phyloP scores from a whole-genome alignment of 306 rosid species.

The Dalbergia oliveri region DNA sequence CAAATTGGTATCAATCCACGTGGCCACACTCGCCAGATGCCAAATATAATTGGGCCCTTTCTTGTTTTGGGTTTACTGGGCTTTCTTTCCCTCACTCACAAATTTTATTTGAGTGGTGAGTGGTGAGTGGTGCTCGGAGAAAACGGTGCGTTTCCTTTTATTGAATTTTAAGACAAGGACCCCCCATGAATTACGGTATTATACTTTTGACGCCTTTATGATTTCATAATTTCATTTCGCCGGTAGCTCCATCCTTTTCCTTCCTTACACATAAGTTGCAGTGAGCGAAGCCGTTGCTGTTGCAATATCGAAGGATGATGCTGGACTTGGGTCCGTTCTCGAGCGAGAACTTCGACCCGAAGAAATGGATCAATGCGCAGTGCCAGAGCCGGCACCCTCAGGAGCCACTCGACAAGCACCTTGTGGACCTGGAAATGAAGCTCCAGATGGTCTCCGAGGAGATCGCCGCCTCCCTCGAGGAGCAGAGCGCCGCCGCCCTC shows the following conservation, averaged over 20 bases:
- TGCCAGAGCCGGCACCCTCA: conserved; percentile 88
- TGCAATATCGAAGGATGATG: conserved; percentile 54
- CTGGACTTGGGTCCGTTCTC: conserved; percentile 96
- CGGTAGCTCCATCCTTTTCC: background rate
- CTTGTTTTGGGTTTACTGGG: no score
- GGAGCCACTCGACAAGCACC: conserved; percentile 83
- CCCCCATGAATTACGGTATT: conserved; percentile 1
- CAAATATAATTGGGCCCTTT: no score
- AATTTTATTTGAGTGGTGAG: no score
- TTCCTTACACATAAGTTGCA: conserved; percentile 18
- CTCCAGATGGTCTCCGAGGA: conserved; percentile 96
- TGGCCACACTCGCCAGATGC: background rate
- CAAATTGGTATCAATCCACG: background rate
- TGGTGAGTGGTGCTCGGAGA: background rate
- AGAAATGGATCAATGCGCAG: conserved; percentile 96
- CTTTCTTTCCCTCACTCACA: no score
- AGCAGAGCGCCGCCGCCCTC: conserved; percentile 87
- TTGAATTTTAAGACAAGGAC: background rate
- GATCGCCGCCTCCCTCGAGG: conserved; percentile 93
- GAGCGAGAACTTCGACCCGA: conserved; percentile 80
- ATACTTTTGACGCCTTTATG: background rate
- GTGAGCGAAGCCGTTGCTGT: conserved; percentile 13
- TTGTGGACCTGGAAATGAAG: conserved; percentile 91
- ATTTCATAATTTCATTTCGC: background rate
- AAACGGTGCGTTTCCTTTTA: background rate